Evolutionary conservation across 2,329 filamentous ascomycete genomes (phyloP).

Genomic region (Venturia pyrina): DNA sequence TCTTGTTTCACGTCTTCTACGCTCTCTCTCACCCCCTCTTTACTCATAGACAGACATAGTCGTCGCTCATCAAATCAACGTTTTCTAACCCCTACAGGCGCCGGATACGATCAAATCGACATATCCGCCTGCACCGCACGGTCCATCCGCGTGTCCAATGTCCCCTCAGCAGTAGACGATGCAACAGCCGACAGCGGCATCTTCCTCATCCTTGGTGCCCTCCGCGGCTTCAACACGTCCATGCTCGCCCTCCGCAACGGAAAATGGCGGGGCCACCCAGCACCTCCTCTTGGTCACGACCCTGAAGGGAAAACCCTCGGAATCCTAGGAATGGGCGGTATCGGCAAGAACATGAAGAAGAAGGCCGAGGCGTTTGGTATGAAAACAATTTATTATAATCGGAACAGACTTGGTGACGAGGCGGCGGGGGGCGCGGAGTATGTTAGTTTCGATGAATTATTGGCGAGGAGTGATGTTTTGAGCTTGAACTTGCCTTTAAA

Average conservation of each 20-base stretch:
- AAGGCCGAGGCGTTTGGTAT: slow-evolving; percentile 70
- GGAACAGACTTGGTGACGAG: slow-evolving; percentile 48
- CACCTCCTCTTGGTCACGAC: slow-evolving; percentile 57
- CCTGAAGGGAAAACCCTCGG: slow-evolving; percentile 70
- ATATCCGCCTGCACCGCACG: slow-evolving; percentile 59
- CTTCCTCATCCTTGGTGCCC: slow-evolving; percentile 70
- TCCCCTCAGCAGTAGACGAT: slow-evolving; percentile 71
- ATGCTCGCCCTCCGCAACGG: slow-evolving; percentile 57
- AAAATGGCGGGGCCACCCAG: slow-evolving; percentile 52
- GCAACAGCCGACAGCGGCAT: slow-evolving; percentile 73
- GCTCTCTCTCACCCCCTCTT: background rate
- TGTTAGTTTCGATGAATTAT: slow-evolving; percentile 62
- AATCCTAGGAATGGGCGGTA: slow-evolving; percentile 79
- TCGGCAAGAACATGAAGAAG: slow-evolving; percentile 65
- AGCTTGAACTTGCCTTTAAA: slow-evolving; percentile 76
- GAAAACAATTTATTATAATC: slow-evolving; percentile 66
- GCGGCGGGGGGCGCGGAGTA: slow-evolving; percentile 51
- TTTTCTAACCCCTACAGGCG: slow-evolving; percentile 39
- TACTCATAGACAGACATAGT: background rate
- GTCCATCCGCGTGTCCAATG: slow-evolving; percentile 64
- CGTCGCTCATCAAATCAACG: background rate
- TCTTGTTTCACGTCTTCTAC: too few species aligned
- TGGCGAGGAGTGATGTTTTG: slow-evolving; percentile 62
- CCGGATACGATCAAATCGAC: slow-evolving; percentile 79
- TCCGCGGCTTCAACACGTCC: slow-evolving; percentile 60